Evolutionary conservation across 345 rosid genomes (phyloP).

Genomic region (Psidium guajava): DNA sequence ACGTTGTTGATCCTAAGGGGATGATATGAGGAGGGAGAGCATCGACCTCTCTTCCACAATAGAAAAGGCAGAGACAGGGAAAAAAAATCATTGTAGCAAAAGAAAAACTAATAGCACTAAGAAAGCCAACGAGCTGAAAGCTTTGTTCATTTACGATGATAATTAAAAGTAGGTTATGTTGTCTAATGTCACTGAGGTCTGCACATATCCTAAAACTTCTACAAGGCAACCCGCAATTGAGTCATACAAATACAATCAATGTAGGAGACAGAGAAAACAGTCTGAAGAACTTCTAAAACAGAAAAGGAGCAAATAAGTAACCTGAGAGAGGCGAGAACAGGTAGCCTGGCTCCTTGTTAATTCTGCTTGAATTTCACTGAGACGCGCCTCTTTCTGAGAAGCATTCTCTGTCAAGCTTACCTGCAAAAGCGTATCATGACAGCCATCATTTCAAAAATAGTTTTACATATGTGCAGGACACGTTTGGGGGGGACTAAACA

Average conservation of each 20-base stretch:
- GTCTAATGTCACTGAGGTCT: not conserved
- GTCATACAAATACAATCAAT: not conserved
- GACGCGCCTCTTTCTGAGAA: conserved; percentile 58
- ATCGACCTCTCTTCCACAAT: too few species aligned
- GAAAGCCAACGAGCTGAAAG: too few species aligned
- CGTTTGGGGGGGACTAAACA: not conserved
- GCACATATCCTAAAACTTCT: not conserved
- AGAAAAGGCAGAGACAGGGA: too few species aligned
- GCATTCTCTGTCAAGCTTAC: conserved; percentile 51
- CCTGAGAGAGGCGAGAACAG: conserved; percentile 76
- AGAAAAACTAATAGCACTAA: too few species aligned
- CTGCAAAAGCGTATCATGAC: conserved; percentile 14
- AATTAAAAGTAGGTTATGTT: not conserved
- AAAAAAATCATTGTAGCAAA: too few species aligned
- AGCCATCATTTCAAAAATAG: not conserved
- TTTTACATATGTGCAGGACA: not conserved
- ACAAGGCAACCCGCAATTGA: not conserved
- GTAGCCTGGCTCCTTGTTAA: conserved; percentile 49
- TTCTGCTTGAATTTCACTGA: conserved; percentile 57
- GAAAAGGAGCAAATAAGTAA: not conserved
- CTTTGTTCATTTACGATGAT: not conserved
- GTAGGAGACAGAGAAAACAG: not conserved
- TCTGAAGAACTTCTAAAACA: not conserved
- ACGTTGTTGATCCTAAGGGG: too few species aligned
- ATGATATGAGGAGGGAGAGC: too few species aligned